Percentiles rank a stretch among this genome's conserved stretches.
These are phyloP conservation scores for Secale cereale DNA, from an alignment of 176 grass and related monocot genomes.

Conservation along the genomic window DNA sequence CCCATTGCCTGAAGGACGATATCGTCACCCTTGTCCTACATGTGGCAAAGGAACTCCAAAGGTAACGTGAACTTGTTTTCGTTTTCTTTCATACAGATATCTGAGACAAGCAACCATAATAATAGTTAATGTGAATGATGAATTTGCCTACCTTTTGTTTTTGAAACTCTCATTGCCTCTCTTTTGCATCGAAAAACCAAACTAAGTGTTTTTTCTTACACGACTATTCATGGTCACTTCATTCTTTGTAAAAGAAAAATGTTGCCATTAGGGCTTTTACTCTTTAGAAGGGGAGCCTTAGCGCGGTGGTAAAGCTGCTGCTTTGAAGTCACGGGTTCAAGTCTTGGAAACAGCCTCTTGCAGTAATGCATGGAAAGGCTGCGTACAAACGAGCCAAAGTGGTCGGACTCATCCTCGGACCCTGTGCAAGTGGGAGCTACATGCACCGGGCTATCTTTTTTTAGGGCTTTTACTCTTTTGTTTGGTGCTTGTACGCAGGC, in stretches of 20 bases:
- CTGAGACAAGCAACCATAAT: not conserved
- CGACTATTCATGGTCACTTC: not conserved
- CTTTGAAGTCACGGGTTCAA: too few relatives aligned
- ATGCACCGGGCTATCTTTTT: too few relatives aligned
- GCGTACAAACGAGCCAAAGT: too few relatives aligned
- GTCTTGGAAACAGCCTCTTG: too few relatives aligned
- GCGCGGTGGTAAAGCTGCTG: too few relatives aligned
- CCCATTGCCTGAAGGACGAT: not conserved
- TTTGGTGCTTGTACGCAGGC: not conserved
- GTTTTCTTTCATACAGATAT: not conserved
- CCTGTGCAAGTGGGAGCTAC: too few relatives aligned
- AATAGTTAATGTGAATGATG: conserved; percentile 1
- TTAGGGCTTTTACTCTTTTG: not conserved
- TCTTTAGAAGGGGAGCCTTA: too few relatives aligned
- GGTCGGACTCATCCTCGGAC: too few relatives aligned
- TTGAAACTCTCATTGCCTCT: not conserved
- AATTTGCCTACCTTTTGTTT: not conserved
- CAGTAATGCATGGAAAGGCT: too few relatives aligned
- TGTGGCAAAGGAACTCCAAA: conserved; percentile 56
- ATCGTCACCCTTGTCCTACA: conserved; percentile 55
- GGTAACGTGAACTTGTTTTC: conserved; percentile 22
- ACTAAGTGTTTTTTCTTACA: not conserved
- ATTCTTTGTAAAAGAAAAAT: not conserved
- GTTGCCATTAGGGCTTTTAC: not conserved
- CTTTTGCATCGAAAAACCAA: not conserved